phyloP scores from a whole-genome alignment of 2,329 filamentous ascomycete genomes.

The Aureobasidium sp. region DNA sequence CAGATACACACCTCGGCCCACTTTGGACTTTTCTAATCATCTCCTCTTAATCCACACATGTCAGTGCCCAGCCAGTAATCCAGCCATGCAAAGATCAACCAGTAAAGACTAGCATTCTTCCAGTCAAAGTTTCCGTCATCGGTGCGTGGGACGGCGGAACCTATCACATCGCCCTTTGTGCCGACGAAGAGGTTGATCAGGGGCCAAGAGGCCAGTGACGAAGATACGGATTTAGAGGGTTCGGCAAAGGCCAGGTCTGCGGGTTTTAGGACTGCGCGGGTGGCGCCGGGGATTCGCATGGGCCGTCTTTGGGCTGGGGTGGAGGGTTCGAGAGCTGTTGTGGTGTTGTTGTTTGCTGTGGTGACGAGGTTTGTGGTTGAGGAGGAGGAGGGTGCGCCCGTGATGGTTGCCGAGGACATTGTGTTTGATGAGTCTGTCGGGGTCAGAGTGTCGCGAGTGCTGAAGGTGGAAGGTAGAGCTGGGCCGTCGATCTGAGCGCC shows the following conservation, averaged over 20 bases:
- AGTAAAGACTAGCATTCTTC: constrained; percentile 53
- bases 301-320: constrained; percentile 16
- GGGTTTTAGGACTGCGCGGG: constrained; percentile 33
- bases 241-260: constrained; percentile 41
- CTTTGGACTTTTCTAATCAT: constrained; percentile 26
- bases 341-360: background rate
- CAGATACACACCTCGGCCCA: background rate
- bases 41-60: constrained; percentile 51
- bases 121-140: constrained; percentile 73
- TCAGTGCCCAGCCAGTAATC: constrained; percentile 51
- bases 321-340: constrained; percentile 14
- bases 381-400: constrained; percentile 10
- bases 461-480: constrained; percentile 24
- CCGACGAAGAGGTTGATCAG: constrained; percentile 33
- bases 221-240: constrained; percentile 31
- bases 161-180: constrained; percentile 54
- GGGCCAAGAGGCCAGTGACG: constrained; percentile 17
- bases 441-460: constrained; percentile 27
- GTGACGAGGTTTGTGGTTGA: constrained; percentile 4
- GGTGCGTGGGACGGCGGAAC: constrained; percentile 63
- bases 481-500: constrained; percentile 25
- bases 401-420: constrained; percentile 35
- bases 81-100: constrained; percentile 51
- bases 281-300: constrained; percentile 30
- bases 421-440: constrained; percentile 29